Evolutionary conservation across 306 rosid species (phyloP), one percentile per base, ranked within the genome.

Genomic region (Morella rubra): DNA sequence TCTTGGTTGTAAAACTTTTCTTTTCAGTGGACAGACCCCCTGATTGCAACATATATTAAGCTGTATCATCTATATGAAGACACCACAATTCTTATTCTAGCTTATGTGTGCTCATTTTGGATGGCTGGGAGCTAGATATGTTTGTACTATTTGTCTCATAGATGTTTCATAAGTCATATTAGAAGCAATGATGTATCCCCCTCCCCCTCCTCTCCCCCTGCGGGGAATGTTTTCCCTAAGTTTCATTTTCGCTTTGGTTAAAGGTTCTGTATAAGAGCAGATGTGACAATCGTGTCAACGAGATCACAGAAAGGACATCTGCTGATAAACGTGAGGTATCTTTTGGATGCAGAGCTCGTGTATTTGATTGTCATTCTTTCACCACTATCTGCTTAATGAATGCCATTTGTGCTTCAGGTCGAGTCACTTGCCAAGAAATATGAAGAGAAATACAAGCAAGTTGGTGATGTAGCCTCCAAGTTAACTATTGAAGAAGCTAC

Each of bases 251-350:
- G 78, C 54, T 69, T 73, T 67, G 76, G 60, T 81, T 18, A 75
- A 86, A 96, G 99, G 91, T 96, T 77, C 85, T 96, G 69, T 93
- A 93, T 91, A 96, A 96, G 87, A 96, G 99, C 85, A 91, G 98
- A 86, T 96, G 99, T 82, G 99, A 93, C 90, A 93, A 89, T 72
- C 90, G 96, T 64, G 86, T 96, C 60, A 96, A 96, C 56, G 99
- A 96, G 93, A 82, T 93, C 52, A 78, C 87, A 65, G 98, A 93
- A 85, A 88, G 98, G 81, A 84, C 87, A 76, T 87, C 89, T 46
- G 77, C 91, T 42, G 99, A 93, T 77, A 91, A 81, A 76, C 96
- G 77, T 5, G 98, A 93, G 97, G 99, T 96, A 89, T 81, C 45
- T 71, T 73, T 84, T 86, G 79, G 71, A 68, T 76, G 80, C 41